Evolutionary conservation across 2,329 filamentous ascomycete species (phyloP), one percentile per base, ranked within the genome.

Genomic region (Hymenoscyphus scutula): DNA sequence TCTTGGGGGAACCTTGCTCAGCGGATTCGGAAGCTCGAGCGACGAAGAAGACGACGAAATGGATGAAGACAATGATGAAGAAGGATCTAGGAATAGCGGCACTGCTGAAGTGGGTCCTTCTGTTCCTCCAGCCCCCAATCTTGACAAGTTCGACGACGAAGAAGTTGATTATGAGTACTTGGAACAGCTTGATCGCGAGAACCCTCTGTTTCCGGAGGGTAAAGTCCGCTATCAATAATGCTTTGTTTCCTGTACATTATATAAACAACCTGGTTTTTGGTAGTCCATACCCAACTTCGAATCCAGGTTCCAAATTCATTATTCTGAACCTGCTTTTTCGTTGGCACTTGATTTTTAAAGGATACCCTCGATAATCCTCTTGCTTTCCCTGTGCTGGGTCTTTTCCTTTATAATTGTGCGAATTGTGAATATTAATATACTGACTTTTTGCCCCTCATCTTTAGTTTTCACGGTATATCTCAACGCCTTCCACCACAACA

Each of bases 11-110:
- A 89, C 90, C 32, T 80, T 97, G 64, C 84, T 95, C 30, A 94
- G 91, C 73, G 92, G 93, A 59, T 98, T 98, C 77, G 93, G 92
- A 73, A 96, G 92, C 77, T 95, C 91, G 56, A 97, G 92, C 72
- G 92, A 97, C 70, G 94, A 97, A 76, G 95, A 98, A 68, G 95
- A 98, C 67, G 94, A 97, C 70, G 94, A 97, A 66, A 90, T 92
- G 78, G 91, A 96, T 64, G 90, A 91, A 62, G 89, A 89, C 68
- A 89, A 94, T 68, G 89, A 91, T 69, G 89, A 91, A 65, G 85
- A 80, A 53, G 71, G 71, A 58, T 64, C 60, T 34, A 69, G 69
- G 62, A 85, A 84, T 73, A 86, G 82, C 65, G 67, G 63, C 64
- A 68, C 67, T 65, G 72, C 70, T 66, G 86, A 88, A 85, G 86